phyloP scores from a whole-genome alignment of 441 rosid genomes.

The Erodium chrysanthum region DNA sequence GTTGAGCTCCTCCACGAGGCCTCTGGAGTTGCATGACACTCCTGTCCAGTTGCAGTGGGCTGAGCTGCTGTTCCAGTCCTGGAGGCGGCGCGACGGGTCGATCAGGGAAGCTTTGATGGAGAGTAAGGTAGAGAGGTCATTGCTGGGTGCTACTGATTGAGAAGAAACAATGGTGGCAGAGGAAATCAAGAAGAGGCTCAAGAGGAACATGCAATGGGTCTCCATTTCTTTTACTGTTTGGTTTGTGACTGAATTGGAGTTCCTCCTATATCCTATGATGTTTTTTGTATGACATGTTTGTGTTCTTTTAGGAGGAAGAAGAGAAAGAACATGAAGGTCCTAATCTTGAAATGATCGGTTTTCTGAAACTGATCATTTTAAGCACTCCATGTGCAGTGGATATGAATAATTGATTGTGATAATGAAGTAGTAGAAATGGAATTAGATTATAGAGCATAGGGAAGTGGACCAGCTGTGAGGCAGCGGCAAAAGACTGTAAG shows the following conservation, averaged over 20 bases:
- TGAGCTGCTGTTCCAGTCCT: conserved; percentile 37
- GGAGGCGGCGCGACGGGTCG: conserved; percentile 49
- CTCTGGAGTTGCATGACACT: conserved; percentile 49
- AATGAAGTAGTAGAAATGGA: conserved; percentile 2
- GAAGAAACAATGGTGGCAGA: too few relatives aligned
- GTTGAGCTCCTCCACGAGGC: conserved; percentile 55
- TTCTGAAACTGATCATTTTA: too few relatives aligned
- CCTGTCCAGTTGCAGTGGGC: conserved; percentile 74
- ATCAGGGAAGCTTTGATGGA: conserved; percentile 45
- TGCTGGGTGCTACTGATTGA: conserved; percentile 10
- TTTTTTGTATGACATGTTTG: too few relatives aligned
- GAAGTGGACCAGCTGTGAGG: conserved; percentile 47
- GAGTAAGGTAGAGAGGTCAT: conserved; percentile 43
- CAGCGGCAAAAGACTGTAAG: conserved; percentile 43
- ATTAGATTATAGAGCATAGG: conserved; percentile 49
- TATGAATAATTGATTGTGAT: too few relatives aligned
- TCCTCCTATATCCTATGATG: background rate
- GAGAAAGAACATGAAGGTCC: too few relatives aligned
- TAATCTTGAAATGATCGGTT: too few relatives aligned
- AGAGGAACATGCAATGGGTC: background rate
- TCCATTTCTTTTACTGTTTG: too few relatives aligned
- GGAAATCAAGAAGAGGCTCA: background rate
- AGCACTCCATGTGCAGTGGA: too few relatives aligned
- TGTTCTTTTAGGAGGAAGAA: too few relatives aligned
- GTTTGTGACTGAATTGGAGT: background rate